Conservation (phyloP, 371 early-diverging fungal species). For the Rhizopus sp. region DNA sequence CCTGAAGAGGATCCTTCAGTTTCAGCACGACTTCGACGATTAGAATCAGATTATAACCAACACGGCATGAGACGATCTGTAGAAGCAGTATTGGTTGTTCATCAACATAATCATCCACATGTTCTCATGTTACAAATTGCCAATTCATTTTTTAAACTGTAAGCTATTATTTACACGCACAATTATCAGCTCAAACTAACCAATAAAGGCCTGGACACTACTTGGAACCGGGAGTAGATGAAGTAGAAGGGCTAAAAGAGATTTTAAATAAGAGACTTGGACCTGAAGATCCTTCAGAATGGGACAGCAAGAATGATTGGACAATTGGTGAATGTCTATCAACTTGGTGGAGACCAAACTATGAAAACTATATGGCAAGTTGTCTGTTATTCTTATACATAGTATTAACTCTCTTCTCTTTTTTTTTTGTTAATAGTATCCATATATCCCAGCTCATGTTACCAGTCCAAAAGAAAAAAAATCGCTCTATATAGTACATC, state of each 20-base stretch:
- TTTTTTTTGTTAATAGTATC: conserved; percentile 56
- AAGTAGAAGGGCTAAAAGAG: conserved; percentile 67
- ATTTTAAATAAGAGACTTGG: conserved; percentile 60
- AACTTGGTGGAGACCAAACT: conserved; percentile 81
- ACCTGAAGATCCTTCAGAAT: conserved; percentile 34
- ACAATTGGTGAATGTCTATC: conserved; percentile 72
- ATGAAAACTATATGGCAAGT: conserved; percentile 75
- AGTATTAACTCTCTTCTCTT: neutral
- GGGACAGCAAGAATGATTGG: conserved; percentile 58
- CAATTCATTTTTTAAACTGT: conserved; percentile 77
- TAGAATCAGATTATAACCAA: conserved; percentile 66
- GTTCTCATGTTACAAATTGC: conserved; percentile 79
- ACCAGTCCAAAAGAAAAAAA: conserved; percentile 80
- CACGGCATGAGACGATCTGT: conserved; percentile 74
- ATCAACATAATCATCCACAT: conserved; percentile 84
- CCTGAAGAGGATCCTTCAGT: conserved; percentile 77
- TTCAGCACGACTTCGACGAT: conserved; percentile 60
- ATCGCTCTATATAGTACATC: conserved; percentile 69
- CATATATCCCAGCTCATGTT: conserved; percentile 80
- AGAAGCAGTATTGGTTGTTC: conserved; percentile 77
- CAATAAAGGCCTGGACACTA: conserved; percentile 70
- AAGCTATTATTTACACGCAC: conserved; percentile 1
- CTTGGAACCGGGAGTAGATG: conserved; percentile 73
- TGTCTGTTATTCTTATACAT: neutral
- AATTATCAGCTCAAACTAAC: neutral